These are phyloP conservation scores for Wallacemonas sp. DNA, from an alignment of 208 protist species.

Conservation along the genomic window DNA sequence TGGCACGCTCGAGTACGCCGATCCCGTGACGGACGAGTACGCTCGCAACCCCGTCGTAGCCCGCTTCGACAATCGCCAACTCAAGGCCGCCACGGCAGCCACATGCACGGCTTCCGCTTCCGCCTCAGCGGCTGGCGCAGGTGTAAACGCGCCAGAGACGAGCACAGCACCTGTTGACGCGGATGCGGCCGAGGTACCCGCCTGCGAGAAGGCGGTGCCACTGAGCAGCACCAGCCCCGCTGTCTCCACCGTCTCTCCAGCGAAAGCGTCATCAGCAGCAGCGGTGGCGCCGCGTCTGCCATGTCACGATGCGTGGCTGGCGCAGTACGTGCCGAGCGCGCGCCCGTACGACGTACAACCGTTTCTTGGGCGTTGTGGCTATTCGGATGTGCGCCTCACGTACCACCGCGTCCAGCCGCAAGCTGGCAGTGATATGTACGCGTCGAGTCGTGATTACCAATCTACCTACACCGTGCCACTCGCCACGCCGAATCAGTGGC, in stretches of 20 bases:
- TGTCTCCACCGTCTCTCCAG: no score
- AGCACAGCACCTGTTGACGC: no score
- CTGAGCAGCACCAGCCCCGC: no score
- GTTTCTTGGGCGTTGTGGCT: slow-evolving; percentile 20
- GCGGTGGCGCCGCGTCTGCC: no score
- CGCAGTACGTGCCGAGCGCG: slow-evolving; percentile 10
- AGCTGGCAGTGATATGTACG: slow-evolving; percentile 20
- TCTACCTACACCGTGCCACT: slow-evolving; percentile 10
- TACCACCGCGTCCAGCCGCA: slow-evolving; percentile 19
- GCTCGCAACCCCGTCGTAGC: slow-evolving; percentile 12
- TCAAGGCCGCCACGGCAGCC: not conserved
- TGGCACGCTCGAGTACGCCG: slow-evolving; percentile 21
- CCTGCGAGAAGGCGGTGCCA: no score
- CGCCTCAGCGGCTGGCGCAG: no score
- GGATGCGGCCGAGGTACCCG: no score
- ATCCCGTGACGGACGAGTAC: slow-evolving; percentile 17
- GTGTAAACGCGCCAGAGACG: no score
- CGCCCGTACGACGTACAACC: slow-evolving; percentile 19
- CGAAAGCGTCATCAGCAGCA: no score
- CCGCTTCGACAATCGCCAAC: slow-evolving; percentile 15
- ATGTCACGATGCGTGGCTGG: slow-evolving; percentile 12
- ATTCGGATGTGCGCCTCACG: slow-evolving; percentile 16
- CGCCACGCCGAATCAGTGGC: slow-evolving; percentile 23
- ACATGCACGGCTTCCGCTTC: no score
- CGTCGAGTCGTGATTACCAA: slow-evolving; percentile 1